These are phyloP conservation scores for Phytophthora brassicae DNA, from an alignment of 352 stramenopile species.

Conservation along the genomic window DNA sequence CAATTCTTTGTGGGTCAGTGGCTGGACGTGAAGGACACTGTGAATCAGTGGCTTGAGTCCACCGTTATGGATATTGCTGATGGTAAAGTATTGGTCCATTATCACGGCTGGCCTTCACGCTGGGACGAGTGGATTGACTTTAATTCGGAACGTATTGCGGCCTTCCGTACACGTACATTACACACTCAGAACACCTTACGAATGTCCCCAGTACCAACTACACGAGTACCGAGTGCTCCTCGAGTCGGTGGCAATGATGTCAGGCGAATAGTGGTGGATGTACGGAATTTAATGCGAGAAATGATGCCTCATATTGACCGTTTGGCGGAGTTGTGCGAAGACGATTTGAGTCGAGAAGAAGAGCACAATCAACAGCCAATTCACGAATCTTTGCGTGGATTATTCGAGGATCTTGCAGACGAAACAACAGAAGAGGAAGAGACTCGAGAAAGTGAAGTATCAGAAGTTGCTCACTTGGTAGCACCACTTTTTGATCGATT, in stretches of 20 bases:
- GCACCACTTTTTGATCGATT: slow-evolving; percentile 82
- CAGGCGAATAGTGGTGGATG: slow-evolving; percentile 46
- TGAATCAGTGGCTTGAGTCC: slow-evolving; percentile 98
- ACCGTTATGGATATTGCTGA: slow-evolving; percentile 91
- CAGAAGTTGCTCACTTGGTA: slow-evolving; percentile 68
- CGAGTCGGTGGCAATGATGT: slow-evolving; percentile 46
- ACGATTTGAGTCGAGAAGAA: slow-evolving; percentile 22
- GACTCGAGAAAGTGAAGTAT: slow-evolving; percentile 38
- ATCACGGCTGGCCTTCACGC: slow-evolving; percentile 95
- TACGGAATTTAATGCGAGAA: slow-evolving; percentile 70
- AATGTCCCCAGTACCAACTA: slow-evolving; percentile 61
- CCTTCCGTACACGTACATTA: slow-evolving; percentile 93
- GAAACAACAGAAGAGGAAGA: not conserved
- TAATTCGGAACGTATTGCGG: slow-evolving; percentile 93
- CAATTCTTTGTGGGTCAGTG: slow-evolving; percentile 93
- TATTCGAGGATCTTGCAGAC: slow-evolving; percentile 1
- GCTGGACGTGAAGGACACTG: slow-evolving; percentile 97
- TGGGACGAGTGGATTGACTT: slow-evolving; percentile 98
- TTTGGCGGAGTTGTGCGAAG: slow-evolving; percentile 63
- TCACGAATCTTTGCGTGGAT: not conserved
- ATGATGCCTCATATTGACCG: slow-evolving; percentile 73
- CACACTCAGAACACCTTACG: slow-evolving; percentile 48
- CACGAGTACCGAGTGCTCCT: slow-evolving; percentile 55
- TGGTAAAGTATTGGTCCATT: slow-evolving; percentile 93
- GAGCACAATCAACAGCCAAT: not conserved